phyloP scores from a whole-genome alignment of 1,284 basidiomycete species.

The Lentinula novae-zelandiae region DNA sequence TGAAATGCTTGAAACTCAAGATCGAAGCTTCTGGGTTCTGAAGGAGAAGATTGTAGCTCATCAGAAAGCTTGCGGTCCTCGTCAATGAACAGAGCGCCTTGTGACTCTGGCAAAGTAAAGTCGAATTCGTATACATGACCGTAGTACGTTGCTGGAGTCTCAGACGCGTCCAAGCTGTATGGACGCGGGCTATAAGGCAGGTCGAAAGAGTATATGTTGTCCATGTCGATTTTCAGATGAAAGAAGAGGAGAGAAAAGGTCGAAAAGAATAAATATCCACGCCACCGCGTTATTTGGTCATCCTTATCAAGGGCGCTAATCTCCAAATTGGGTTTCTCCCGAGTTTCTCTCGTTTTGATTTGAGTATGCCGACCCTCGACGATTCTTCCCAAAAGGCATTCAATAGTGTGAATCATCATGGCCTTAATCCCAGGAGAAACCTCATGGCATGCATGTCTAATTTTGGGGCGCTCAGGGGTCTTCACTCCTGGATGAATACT shows the following conservation, averaged over 20 bases:
- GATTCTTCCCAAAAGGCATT: no score
- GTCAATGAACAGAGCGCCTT: background rate
- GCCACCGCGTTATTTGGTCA: background rate
- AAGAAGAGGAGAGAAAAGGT: background rate
- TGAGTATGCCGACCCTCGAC: no score
- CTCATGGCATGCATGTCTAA: no score
- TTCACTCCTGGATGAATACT: no score
- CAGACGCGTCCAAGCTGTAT: background rate
- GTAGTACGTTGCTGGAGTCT: background rate
- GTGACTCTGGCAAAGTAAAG: background rate
- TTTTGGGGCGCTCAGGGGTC: no score
- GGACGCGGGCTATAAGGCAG: background rate
- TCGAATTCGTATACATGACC: conserved; percentile 5
- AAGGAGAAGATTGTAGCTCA: background rate
- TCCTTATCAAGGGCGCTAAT: background rate
- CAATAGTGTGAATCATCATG: no score
- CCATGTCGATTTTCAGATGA: background rate
- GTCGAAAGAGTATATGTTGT: background rate
- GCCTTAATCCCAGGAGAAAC: no score
- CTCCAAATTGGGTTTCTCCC: background rate
- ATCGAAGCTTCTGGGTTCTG: background rate
- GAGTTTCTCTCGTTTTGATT: no score
- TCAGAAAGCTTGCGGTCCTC: background rate
- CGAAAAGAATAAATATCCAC: background rate
- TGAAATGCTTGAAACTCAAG: background rate